These are phyloP conservation scores for Penstemon barbatus DNA, from an alignment of 257 asterid species.

Conservation along the genomic window DNA sequence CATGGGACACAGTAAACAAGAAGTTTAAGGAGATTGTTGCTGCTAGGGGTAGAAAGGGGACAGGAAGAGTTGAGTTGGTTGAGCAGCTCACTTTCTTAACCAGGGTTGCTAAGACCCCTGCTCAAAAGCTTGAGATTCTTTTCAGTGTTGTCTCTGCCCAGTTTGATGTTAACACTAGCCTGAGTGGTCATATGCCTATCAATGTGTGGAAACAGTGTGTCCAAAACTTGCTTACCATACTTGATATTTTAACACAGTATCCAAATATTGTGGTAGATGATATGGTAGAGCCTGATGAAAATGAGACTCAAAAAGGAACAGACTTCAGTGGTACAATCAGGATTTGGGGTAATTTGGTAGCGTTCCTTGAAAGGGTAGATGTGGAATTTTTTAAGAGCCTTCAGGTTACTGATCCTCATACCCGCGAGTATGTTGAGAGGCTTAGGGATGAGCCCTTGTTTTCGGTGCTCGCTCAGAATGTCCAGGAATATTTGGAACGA, in stretches of 20 bases:
- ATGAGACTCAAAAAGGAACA: constrained; percentile 85
- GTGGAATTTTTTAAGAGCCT: constrained; percentile 88
- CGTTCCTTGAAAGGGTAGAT: constrained; percentile 84
- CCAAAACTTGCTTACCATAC: constrained; percentile 64
- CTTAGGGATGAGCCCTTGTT: constrained; percentile 85
- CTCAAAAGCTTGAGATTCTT: constrained; percentile 93
- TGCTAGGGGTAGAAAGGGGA: constrained; percentile 92
- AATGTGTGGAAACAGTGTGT: constrained; percentile 93
- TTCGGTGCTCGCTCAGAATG: constrained; percentile 82
- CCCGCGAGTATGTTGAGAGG: constrained; percentile 91
- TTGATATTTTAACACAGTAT: constrained; percentile 77
- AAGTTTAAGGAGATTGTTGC: constrained; percentile 88
- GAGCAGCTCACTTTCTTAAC: constrained; percentile 95
- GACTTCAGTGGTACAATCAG: constrained; percentile 67
- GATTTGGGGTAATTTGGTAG: constrained; percentile 94
- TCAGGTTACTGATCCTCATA: constrained; percentile 96
- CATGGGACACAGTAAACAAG: constrained; percentile 93
- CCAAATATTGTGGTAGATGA: constrained; percentile 91
- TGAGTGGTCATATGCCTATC: constrained; percentile 94
- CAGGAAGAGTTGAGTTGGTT: constrained; percentile 84
- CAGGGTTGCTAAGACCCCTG: constrained; percentile 92
- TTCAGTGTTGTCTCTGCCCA: constrained; percentile 90
- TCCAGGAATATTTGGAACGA: constrained; percentile 73
- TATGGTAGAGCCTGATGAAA: constrained; percentile 85
- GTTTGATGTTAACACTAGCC: constrained; percentile 82